Evolutionary conservation across 441 rosid species (phyloP).

Genomic region (Hypseocharis bilobata): DNA sequence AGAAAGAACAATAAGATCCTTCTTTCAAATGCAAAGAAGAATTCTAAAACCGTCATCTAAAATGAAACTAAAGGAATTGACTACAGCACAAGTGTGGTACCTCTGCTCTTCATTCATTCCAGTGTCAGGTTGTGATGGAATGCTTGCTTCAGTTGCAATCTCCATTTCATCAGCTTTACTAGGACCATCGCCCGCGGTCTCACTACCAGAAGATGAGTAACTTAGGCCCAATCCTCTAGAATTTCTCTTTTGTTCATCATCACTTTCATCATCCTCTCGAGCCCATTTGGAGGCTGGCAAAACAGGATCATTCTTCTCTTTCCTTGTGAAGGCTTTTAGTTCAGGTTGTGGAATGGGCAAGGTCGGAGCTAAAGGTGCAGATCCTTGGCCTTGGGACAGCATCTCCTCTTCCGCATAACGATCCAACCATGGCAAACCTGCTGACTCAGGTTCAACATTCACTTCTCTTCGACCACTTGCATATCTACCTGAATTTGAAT

Average conservation of each 20-base stretch:
- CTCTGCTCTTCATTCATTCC: slow-evolving; percentile 87
- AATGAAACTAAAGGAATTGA: neutral
- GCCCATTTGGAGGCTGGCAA: slow-evolving; percentile 96
- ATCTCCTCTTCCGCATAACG: slow-evolving; percentile 41
- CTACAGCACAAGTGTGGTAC: slow-evolving; percentile 16
- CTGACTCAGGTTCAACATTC: slow-evolving; percentile 42
- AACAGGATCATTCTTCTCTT: slow-evolving; percentile 66
- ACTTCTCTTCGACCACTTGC: slow-evolving; percentile 43
- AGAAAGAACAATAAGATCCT: neutral
- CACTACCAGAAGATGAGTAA: slow-evolving; percentile 89
- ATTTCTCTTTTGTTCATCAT: slow-evolving; percentile 64
- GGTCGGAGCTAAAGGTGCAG: slow-evolving; percentile 35
- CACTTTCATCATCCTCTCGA: slow-evolving; percentile 82
- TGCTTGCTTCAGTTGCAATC: slow-evolving; percentile 38
- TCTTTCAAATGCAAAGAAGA: neutral
- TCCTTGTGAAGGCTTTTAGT: slow-evolving; percentile 48
- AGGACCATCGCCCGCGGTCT: slow-evolving; percentile 56
- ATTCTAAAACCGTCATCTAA: neutral
- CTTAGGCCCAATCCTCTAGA: slow-evolving; percentile 52
- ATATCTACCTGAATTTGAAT: slow-evolving; percentile 39
- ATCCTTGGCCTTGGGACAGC: slow-evolving; percentile 32
- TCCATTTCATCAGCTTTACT: slow-evolving; percentile 56
- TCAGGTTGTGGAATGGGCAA: slow-evolving; percentile 63
- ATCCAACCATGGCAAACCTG: slow-evolving; percentile 38
- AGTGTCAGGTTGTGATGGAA: slow-evolving; percentile 46